A percentile compares a stretch with the other conserved stretches of the same genome.
Evolutionary conservation across 2,329 filamentous ascomycete species (phyloP).

Genomic region (Fusarium sambucinum): DNA sequence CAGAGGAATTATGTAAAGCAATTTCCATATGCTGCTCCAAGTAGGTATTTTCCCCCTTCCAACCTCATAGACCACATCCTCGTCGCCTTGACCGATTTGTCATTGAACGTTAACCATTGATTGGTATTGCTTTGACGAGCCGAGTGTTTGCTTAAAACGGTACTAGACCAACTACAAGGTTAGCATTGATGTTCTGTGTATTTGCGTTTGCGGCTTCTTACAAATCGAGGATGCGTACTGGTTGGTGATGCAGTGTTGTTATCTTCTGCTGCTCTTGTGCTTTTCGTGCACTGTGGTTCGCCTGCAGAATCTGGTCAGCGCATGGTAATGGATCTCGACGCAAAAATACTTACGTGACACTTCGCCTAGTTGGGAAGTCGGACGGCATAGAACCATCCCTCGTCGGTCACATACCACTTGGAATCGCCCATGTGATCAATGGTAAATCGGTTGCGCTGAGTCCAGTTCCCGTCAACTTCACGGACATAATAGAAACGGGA

Average conservation of each 20-base stretch:
- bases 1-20: constrained; percentile 2
- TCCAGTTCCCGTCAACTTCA: constrained; percentile 71
- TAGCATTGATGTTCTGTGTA: neutral
- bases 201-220: neutral
- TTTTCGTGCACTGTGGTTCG: constrained; percentile 1
- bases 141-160: neutral
- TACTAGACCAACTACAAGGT: constrained; percentile 23
- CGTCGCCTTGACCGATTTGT: neutral
- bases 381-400: constrained; percentile 72
- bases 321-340: neutral
- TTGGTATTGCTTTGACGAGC: neutral
- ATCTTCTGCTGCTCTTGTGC: constrained; percentile 14
- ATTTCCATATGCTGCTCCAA: constrained; percentile 9
- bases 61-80: neutral
- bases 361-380: constrained; percentile 58
- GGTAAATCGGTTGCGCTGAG: constrained; percentile 68
- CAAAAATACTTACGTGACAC: constrained; percentile 23
- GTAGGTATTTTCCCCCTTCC: constrained; percentile 5
- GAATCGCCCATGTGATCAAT: constrained; percentile 69
- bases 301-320: constrained; percentile 24
- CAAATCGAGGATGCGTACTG: constrained; percentile 4
- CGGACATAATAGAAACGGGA: constrained; percentile 71
- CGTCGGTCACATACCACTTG: constrained; percentile 70
- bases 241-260: neutral
- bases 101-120: neutral